Conservation (phyloP, 2,329 filamentous ascomycete genomes). For the Pseudogymnoascus pannorum region DNA sequence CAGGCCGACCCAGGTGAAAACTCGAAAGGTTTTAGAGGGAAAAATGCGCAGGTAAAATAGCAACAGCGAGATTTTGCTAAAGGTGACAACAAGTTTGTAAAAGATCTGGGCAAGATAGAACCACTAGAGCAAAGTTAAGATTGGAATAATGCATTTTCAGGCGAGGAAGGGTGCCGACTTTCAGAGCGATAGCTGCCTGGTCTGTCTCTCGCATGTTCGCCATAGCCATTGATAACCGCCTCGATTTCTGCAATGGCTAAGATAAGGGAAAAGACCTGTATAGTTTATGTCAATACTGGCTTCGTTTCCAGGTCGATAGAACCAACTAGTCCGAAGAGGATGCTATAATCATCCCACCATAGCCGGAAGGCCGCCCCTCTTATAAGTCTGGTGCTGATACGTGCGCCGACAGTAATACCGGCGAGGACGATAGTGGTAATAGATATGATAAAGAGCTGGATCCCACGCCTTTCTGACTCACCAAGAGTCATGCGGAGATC, state of each 20-base stretch:
- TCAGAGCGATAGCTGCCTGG: neutral
- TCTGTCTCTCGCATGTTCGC: neutral
- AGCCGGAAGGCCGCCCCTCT: neutral
- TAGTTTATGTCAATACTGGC: neutral
- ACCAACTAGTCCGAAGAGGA: neutral
- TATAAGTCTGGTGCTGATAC: neutral
- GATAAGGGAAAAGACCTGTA: neutral
- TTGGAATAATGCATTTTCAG: neutral
- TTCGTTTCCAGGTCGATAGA: neutral
- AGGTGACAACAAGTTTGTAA: constrained; percentile 33
- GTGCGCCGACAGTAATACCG: neutral
- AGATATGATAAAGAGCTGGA: neutral
- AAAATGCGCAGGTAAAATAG: constrained; percentile 39
- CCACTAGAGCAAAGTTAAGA: constrained; percentile 17
- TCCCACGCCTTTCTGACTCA: neutral
- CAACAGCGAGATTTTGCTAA: constrained; percentile 36
- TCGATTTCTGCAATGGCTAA: neutral
- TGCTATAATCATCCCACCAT: neutral
- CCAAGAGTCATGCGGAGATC: neutral
- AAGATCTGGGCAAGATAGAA: constrained; percentile 32
- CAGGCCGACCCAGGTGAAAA: constrained; percentile 29
- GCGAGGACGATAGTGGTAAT: neutral
- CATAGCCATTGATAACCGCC: neutral
- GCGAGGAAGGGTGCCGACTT: neutral
- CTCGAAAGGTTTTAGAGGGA: constrained; percentile 25